Conservation (phyloP, 345 rosid genomes). For the Hibiscus tridactylites region DNA sequence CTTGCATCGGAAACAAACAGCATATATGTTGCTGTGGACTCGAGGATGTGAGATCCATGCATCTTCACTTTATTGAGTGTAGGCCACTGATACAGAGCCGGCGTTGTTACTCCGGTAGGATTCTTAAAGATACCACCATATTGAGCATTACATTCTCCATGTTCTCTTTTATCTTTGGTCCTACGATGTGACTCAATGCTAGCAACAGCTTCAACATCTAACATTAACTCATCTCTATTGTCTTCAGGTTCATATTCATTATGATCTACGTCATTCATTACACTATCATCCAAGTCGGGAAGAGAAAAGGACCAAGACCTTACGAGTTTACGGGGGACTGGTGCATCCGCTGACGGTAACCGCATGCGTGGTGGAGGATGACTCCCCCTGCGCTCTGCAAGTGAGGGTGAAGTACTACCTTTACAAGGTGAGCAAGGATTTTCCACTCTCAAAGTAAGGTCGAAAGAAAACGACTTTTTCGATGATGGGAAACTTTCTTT, state of each 20-base stretch:
- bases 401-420: conserved; percentile 29
- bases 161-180: conserved; percentile 14
- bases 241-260: conserved; percentile 22
- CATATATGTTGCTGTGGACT: conserved; percentile 29
- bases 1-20: conserved; percentile 19
- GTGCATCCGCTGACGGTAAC: conserved; percentile 34
- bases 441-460: conserved; percentile 20
- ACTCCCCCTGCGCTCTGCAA: conserved; percentile 68
- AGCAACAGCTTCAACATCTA: conserved; percentile 23
- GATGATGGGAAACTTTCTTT: conserved; percentile 25
- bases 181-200: conserved; percentile 15
- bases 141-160: conserved; percentile 4
- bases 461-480: conserved; percentile 13
- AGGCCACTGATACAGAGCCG: conserved; percentile 34
- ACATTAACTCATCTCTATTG: conserved; percentile 27
- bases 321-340: conserved; percentile 23
- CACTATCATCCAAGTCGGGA: conserved; percentile 26
- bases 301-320: conserved; percentile 51
- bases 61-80: conserved; percentile 22
- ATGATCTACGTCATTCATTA: conserved; percentile 20
- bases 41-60: conserved; percentile 16
- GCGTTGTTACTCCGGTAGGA: conserved; percentile 4
- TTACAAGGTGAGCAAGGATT: conserved; percentile 20
- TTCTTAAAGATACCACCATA: not conserved
- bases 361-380: conserved; percentile 48